These are phyloP conservation scores for Acacia acuminata DNA, from an alignment of 306 rosid species.

Conservation along the genomic window DNA sequence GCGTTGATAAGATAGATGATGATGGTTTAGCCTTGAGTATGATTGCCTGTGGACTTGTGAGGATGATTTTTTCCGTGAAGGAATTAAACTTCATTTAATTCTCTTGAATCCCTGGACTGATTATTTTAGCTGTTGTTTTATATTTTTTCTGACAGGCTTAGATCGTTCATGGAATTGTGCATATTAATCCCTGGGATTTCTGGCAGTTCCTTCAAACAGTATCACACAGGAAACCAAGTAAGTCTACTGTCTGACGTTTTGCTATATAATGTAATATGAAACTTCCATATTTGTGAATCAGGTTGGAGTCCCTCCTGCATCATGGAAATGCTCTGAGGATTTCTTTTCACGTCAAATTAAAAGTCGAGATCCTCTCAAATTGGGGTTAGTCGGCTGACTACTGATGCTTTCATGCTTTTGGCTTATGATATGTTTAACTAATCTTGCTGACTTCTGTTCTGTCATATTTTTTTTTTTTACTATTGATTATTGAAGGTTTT, in stretches of 20 bases:
- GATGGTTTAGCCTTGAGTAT: conserved; percentile 15
- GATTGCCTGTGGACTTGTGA: not conserved
- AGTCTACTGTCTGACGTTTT: conserved; percentile 32
- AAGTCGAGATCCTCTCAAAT: conserved; percentile 88
- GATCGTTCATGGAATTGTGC: conserved; percentile 94
- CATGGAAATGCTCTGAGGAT: conserved; percentile 98
- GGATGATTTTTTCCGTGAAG: conserved; percentile 4
- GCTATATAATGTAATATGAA: conserved; percentile 10
- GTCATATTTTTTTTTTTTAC: conserved; percentile 29
- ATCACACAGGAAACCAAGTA: conserved; percentile 51
- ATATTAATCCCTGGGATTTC: conserved; percentile 80
- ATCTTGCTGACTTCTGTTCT: not conserved
- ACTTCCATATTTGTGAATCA: conserved; percentile 35
- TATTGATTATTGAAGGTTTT: conserved; percentile 57
- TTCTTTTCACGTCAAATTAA: conserved; percentile 76
- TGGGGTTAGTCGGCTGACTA: conserved; percentile 61
- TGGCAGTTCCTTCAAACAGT: conserved; percentile 58
- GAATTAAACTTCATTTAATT: not conserved
- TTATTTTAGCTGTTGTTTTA: conserved; percentile 25
- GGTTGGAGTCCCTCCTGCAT: conserved; percentile 82
- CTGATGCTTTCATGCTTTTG: conserved; percentile 20
- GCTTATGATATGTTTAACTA: not conserved
- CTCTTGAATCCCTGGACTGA: conserved; percentile 3
- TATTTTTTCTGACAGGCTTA: conserved; percentile 63
- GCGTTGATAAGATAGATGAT: conserved; percentile 16